Evolutionary conservation across 2,329 filamentous ascomycete species (phyloP), one percentile per base, ranked within the genome.

Genomic region (Hymenotorrendiella dingleyae): DNA sequence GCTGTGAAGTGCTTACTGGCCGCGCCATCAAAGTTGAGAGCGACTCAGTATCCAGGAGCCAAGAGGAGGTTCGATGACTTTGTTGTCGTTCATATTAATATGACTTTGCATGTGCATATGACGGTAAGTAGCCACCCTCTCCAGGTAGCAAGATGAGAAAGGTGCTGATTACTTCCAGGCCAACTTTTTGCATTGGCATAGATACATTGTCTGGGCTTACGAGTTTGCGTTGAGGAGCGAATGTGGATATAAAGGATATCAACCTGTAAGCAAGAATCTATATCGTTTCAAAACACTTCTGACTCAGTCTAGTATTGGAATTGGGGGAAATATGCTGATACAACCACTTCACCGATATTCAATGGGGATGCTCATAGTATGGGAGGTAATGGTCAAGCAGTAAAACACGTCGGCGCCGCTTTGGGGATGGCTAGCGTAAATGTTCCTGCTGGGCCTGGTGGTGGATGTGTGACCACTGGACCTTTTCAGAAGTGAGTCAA

Each of bases 401-500:
- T 50, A 7, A 38, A 43, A 17, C 35, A 43, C 22, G 27, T 36
- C 10, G 41, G 41, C 9, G 32, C 33, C 14, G 16, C n/a, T 33
- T 27, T 43, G 10, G 41, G 41, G 22, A 34, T 38, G 27, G 27
- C 28, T n/a, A 28, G 21, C 6, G 24, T 34, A 20, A 29, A 63
- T 49, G 46, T 56, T 42, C 69, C 68, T 0, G 67, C 67, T 1
- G 74, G 72, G 16, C 66, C 66, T 1, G 74, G 74, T 12, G 74
- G 74, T 27, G 74, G 74, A 3, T 78, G 73, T 52, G 64, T 79
- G 3, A 63, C 57, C 11, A 64, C 62, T 4, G 69, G 69, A 2
- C 69, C 69, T 1, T 70, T 72, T 55, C 61, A 53, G 42, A 57
- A 70, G 53, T 60, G 37, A 36, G 42, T 21, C 26, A n/a, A n/a